Evolutionary conservation across 345 rosid species (phyloP), one percentile per base, ranked within the genome.

Genomic region (Dipteronia sinensis): DNA sequence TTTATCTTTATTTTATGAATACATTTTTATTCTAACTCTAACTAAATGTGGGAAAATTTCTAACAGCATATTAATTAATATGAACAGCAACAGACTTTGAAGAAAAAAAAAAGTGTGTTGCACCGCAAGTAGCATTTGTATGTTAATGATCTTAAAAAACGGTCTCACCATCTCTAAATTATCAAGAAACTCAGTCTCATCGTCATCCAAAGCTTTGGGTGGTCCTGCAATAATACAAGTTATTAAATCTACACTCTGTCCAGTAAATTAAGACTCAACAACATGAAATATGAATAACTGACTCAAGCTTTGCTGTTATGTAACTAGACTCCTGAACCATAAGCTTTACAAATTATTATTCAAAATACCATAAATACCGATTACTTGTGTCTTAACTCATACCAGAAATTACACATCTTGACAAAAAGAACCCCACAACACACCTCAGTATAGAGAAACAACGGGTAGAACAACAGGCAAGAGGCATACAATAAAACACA

Each of bases 171-270:
- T 90, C 79, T 92, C 97, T 77, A 85, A 74, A 15, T 85, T 90
- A 65, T 95, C 97, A 23, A 95, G 98, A 87, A 93, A 95, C 88
- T 95, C 99, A 9, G 97, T 93, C 85, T 95, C 99, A 42, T 95
- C 98, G 76, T 92, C 97, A 82, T 95, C 99, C 82, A 95, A 79
- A 75, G 99, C 94, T 88, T 95, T 95, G 5, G 99, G 99, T 34
- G 98, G 99, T 77, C 97, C 99, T 95, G 83, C 76, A 78, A 80
- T 74, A 27, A 75, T 65, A 58, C 62, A 19, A 76, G 27, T 12
- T 62, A 23, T 66, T 34, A 34, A 34, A 34, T 34, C 6, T 34
- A 34, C 38, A 34, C 38, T 34, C 38, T 4, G 38, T 34, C 38
- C 38, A 34, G 38, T 6, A 34, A 34, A 34, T 34, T 59, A 76